Conservation (phyloP, 2,329 filamentous ascomycete genomes). For the Tolypocladium pustulatum region DNA sequence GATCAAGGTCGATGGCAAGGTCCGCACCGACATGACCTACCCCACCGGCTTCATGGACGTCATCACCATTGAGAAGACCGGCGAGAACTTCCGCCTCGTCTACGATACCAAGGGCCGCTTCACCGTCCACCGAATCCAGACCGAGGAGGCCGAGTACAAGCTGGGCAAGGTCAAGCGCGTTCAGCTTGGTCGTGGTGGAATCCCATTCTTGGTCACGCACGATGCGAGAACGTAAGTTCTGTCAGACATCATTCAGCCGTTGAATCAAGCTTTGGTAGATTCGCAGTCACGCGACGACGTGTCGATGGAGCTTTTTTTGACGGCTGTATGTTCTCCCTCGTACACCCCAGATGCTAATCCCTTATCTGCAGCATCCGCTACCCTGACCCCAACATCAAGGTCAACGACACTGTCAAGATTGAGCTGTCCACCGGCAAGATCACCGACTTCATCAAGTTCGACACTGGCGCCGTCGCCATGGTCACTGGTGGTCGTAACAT, state of each 20-base stretch:
- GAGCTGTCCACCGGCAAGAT: conserved; percentile 96
- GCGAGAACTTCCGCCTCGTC: conserved; percentile 99
- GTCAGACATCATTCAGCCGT: conserved; percentile 98
- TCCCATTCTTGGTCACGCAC: conserved; percentile 99
- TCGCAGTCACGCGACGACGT: conserved; percentile 20
- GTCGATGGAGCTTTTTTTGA: conserved; percentile 24
- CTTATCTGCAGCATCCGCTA: conserved; percentile 75
- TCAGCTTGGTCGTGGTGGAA: conserved; percentile 97
- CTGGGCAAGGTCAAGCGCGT: conserved; percentile 99
- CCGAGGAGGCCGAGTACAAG: conserved; percentile 99
- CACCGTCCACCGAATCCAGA: conserved; percentile 98
- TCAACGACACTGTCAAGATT: conserved; percentile 99
- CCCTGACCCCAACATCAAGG: conserved; percentile 96
- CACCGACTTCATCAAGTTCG: conserved; percentile 95
- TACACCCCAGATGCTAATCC: conserved; percentile 27
- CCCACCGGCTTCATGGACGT: conserved; percentile 99
- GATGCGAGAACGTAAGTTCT: conserved; percentile 99
- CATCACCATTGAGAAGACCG: conserved; percentile 98
- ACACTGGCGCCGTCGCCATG: conserved; percentile 97
- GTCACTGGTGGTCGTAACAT: conserved; percentile 99
- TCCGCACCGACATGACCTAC: conserved; percentile 97
- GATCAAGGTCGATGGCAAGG: conserved; percentile 99
- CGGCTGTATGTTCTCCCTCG: conserved; percentile 41
- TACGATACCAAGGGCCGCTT: conserved; percentile 99
- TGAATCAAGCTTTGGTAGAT: conserved; percentile 97